Evolutionary conservation across 2,329 filamentous ascomycete species (phyloP).

Genomic region (Cercospora sp.): DNA sequence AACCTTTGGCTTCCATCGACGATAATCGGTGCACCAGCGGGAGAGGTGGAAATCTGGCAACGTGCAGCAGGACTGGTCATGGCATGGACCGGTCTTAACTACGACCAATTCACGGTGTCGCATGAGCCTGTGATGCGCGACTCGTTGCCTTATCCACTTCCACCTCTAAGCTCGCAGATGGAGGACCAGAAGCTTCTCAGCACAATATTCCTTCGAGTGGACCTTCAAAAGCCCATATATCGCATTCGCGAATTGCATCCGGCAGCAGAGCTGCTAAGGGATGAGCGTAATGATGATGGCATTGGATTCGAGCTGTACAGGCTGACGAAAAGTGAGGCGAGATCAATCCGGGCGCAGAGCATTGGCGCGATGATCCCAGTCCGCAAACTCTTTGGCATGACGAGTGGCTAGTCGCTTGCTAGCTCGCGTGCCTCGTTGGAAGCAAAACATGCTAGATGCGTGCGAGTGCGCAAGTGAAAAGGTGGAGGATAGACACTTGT

Average conservation of each 20-base stretch:
- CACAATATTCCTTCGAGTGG: not conserved
- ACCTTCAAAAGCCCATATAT: not conserved
- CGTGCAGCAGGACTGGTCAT: not conserved
- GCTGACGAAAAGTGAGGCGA: not conserved
- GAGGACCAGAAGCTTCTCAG: not conserved
- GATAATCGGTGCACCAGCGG: not conserved
- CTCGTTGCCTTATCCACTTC: not conserved
- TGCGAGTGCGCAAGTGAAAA: not conserved
- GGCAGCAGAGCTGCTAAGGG: not conserved
- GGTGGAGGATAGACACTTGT: not conserved
- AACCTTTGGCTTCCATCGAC: constrained; percentile 7
- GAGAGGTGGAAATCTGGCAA: not conserved
- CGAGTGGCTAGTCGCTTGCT: not conserved
- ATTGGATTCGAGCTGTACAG: not conserved
- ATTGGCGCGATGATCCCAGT: not conserved
- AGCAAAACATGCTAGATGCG: not conserved
- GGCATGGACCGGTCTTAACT: not conserved
- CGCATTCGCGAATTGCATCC: not conserved
- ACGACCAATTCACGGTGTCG: not conserved
- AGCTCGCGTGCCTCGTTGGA: not conserved
- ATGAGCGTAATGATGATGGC: not conserved
- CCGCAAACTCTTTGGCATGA: not conserved
- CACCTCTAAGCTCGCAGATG: not conserved
- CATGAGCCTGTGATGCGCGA: not conserved
- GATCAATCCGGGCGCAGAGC: not conserved